phyloP scores from a whole-genome alignment of 331 rosid species.

The Rosa hybrid region DNA sequence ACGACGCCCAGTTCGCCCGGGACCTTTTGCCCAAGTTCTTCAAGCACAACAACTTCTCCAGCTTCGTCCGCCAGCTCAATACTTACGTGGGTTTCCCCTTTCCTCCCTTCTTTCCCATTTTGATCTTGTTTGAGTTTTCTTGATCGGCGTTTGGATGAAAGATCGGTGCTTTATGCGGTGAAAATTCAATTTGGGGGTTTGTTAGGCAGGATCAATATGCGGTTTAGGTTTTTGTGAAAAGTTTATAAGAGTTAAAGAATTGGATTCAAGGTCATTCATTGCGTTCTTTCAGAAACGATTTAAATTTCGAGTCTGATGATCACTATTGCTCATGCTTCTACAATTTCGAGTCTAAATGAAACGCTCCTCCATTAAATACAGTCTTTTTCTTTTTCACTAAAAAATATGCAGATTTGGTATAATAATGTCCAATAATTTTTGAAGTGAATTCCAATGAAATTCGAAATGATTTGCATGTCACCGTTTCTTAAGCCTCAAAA shows the following conservation, averaged over 20 bases:
- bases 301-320: not conserved
- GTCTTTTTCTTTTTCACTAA: not conserved
- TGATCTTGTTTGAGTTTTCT: not conserved
- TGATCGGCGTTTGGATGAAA: too few species aligned
- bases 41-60: conserved; percentile 82
- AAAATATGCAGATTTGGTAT: not conserved
- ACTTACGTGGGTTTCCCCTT: conserved; percentile 52
- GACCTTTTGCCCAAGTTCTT: conserved; percentile 62
- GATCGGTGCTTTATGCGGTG: not conserved
- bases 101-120: not conserved
- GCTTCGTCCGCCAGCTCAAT: conserved; percentile 83
- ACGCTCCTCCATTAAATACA: not conserved
- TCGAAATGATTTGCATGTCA: not conserved
- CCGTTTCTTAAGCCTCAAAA: too few species aligned
- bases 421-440: not conserved
- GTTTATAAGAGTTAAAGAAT: not conserved
- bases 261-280: not conserved
- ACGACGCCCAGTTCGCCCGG: conserved; percentile 50
- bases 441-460: not conserved
- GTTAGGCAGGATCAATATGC: not conserved
- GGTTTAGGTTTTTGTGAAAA: not conserved
- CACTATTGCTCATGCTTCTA: not conserved
- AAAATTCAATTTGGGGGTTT: not conserved
- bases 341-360: not conserved
- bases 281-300: not conserved